These are phyloP conservation scores for Aspergillus awamori DNA, from an alignment of 2,329 filamentous ascomycete genomes.

Conservation along the genomic window DNA sequence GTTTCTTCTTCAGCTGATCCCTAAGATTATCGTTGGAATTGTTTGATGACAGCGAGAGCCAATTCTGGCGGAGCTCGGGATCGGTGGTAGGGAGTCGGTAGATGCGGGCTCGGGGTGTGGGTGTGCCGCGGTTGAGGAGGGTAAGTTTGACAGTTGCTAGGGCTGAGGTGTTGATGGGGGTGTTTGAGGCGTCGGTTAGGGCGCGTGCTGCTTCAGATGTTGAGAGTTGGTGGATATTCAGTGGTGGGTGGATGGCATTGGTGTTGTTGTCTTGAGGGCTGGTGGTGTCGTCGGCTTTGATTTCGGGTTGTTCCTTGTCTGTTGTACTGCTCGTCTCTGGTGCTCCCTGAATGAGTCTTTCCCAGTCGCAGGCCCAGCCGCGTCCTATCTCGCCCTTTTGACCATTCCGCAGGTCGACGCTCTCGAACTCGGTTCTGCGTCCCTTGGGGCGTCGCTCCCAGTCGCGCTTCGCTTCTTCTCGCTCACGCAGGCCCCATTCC, in stretches of 20 bases:
- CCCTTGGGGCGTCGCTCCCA: slow-evolving; percentile 82
- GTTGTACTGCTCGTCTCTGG: slow-evolving; percentile 2
- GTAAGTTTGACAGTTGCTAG: slow-evolving; percentile 68
- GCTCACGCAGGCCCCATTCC: slow-evolving; percentile 73
- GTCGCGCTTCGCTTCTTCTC: slow-evolving; percentile 59
- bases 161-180: slow-evolving; percentile 31
- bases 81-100: slow-evolving; percentile 74
- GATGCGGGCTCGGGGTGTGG: slow-evolving; percentile 72
- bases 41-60: slow-evolving; percentile 64
- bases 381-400: slow-evolving; percentile 80
- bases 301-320: slow-evolving; percentile 10
- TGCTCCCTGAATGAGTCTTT: slow-evolving; percentile 59
- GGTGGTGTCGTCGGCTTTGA: slow-evolving; percentile 15
- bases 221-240: slow-evolving; percentile 44
- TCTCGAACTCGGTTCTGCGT: slow-evolving; percentile 75
- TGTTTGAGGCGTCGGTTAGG: slow-evolving; percentile 23
- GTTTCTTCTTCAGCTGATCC: neutral
- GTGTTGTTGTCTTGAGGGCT: neutral
- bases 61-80: slow-evolving; percentile 64
- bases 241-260: slow-evolving; percentile 26
- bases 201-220: slow-evolving; percentile 37
- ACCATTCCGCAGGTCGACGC: slow-evolving; percentile 71
- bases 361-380: slow-evolving; percentile 84
- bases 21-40: slow-evolving; percentile 11
- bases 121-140: slow-evolving; percentile 70